These are phyloP conservation scores for Emergomyces africanus DNA, from an alignment of 2,329 filamentous ascomycete genomes.

Conservation along the genomic window DNA sequence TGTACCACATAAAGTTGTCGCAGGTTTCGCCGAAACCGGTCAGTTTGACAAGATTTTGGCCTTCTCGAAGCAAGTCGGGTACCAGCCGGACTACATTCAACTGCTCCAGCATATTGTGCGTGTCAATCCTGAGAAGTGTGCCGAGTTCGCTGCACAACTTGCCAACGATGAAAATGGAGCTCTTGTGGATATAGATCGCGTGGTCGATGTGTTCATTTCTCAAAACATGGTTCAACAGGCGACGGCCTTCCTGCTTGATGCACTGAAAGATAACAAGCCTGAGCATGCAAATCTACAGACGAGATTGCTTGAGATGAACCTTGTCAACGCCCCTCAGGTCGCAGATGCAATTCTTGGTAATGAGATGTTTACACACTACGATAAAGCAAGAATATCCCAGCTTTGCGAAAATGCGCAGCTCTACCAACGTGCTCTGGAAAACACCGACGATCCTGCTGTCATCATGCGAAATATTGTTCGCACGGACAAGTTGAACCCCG, in stretches of 20 bases:
- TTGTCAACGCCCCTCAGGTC: conserved; percentile 91
- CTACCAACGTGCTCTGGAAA: conserved; percentile 75
- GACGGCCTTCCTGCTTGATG: conserved; percentile 94
- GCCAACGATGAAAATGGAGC: conserved; percentile 81
- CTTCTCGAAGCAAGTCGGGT: conserved; percentile 72
- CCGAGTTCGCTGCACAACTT: conserved; percentile 85
- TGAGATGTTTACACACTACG: conserved; percentile 97
- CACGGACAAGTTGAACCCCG: conserved; percentile 72
- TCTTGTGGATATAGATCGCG: conserved; percentile 81
- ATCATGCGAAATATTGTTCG: conserved; percentile 84
- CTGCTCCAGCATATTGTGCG: conserved; percentile 87
- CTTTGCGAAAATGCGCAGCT: conserved; percentile 91
- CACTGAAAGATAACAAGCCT: conserved; percentile 84
- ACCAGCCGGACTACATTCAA: conserved; percentile 89
- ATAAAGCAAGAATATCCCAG: conserved; percentile 75
- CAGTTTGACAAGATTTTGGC: conserved; percentile 95
- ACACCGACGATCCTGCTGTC: conserved; percentile 78
- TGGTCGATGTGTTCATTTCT: conserved; percentile 95
- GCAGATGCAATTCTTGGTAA: conserved; percentile 96
- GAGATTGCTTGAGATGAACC: conserved; percentile 91
- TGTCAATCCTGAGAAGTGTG: conserved; percentile 82
- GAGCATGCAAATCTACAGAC: conserved; percentile 93
- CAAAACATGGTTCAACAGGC: conserved; percentile 97
- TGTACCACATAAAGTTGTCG: conserved; percentile 84
- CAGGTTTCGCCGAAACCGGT: conserved; percentile 85